Conservation (phyloP, 306 rosid species). For the Casuarina cunninghamiana region DNA sequence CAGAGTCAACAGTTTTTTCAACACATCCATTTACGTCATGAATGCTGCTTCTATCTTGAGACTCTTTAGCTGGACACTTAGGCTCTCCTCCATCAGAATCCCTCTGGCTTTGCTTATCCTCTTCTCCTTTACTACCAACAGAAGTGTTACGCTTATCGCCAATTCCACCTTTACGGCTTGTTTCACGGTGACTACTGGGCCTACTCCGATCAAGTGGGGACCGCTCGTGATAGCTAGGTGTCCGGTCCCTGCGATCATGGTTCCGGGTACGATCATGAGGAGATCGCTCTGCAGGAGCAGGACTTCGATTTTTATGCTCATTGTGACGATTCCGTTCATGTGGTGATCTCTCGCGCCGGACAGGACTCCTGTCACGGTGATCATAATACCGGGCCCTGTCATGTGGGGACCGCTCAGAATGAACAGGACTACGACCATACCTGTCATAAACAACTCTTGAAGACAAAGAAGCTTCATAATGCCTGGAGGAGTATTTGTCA, state of each 20-base stretch:
- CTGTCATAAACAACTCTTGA: constrained; percentile 65
- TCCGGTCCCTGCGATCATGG: constrained; percentile 55
- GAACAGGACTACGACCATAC: constrained; percentile 87
- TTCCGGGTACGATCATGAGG: constrained; percentile 61
- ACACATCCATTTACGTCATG: constrained; percentile 36
- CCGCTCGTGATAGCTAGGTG: constrained; percentile 61
- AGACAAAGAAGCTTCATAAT: constrained; percentile 65
- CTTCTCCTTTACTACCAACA: constrained; percentile 49
- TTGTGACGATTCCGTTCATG: constrained; percentile 64
- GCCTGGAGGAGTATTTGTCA: constrained; percentile 69
- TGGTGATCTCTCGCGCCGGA: constrained; percentile 44
- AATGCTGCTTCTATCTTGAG: constrained; percentile 49
- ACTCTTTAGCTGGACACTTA: constrained; percentile 49
- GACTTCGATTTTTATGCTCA: constrained; percentile 72
- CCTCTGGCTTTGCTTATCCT: constrained; percentile 55
- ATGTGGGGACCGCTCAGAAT: constrained; percentile 82
- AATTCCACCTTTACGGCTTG: constrained; percentile 48
- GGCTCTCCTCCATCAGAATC: constrained; percentile 50
- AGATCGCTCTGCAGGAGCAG: constrained; percentile 49
- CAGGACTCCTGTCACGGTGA: constrained; percentile 69
- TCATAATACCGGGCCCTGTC: constrained; percentile 70
- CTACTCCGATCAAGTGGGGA: constrained; percentile 59
- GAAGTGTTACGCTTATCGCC: constrained; percentile 51
- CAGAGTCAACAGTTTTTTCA: constrained; percentile 44
- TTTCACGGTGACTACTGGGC: constrained; percentile 45